These are phyloP conservation scores for Colletotrichum incanum DNA, from an alignment of 2,329 filamentous ascomycete genomes.

Conservation along the genomic window DNA sequence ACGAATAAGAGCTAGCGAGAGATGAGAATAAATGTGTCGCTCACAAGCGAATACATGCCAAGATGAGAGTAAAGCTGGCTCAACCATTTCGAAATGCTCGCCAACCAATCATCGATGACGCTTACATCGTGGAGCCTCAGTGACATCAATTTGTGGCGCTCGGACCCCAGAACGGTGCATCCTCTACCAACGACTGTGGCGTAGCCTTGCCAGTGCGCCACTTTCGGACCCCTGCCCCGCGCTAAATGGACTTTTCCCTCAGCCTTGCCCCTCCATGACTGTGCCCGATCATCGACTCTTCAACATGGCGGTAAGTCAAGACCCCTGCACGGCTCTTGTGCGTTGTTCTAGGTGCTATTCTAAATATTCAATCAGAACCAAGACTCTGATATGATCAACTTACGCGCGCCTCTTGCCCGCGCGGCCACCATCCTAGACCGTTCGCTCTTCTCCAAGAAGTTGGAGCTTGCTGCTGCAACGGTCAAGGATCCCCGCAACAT, in stretches of 20 bases:
- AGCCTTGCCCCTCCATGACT: slow-evolving; percentile 48
- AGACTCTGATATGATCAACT: slow-evolving; percentile 66
- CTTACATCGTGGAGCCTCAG: slow-evolving; percentile 29
- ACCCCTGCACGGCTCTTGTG: slow-evolving; percentile 7
- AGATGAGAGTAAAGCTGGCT: background rate
- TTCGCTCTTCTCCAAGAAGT: slow-evolving; percentile 82
- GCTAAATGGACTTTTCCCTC: slow-evolving; percentile 47
- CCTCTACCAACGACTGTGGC: background rate
- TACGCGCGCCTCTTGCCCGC: slow-evolving; percentile 86
- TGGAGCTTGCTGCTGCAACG: slow-evolving; percentile 84
- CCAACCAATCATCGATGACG: slow-evolving; percentile 41
- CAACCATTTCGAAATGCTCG: background rate
- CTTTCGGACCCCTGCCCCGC: slow-evolving; percentile 28
- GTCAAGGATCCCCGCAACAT: slow-evolving; percentile 84
- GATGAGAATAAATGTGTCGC: background rate
- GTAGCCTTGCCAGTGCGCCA: slow-evolving; percentile 34
- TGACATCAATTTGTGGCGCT: slow-evolving; percentile 29
- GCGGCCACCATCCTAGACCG: slow-evolving; percentile 87
- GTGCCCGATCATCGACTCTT: slow-evolving; percentile 36
- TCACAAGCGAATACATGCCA: background rate
- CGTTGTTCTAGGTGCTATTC: background rate
- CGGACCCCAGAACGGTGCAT: background rate
- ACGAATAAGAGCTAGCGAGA: background rate
- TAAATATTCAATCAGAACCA: slow-evolving; percentile 8
- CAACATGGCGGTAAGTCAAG: slow-evolving; percentile 40